Base-by-base conservation (phyloP, 371 early-diverging fungal species). In the Mucor lusitanicus region DNA sequence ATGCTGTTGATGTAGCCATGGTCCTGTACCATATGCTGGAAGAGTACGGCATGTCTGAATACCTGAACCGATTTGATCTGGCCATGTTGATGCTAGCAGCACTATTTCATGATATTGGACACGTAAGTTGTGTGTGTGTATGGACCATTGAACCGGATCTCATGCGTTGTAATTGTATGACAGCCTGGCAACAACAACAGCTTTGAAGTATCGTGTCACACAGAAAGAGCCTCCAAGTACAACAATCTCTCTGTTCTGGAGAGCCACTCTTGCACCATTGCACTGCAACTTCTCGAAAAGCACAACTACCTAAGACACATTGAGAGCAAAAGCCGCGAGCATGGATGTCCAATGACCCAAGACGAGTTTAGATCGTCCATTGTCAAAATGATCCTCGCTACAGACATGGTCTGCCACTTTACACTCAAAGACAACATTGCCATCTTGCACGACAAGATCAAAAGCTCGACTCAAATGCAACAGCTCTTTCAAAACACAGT, bases 141-240 rank as follows among this genome's bases (percentile, higher is more conserved):
- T 12, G 21, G n/a, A n/a, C n/a, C n/a, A n/a, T n/a, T n/a, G n/a
- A n/a, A n/a, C n/a, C n/a, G n/a, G n/a, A n/a, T n/a, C 33, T 33
- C 6, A 33, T 42, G 12, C 63, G 27, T 27, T 48, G 37, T n/a
- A n/a, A n/a, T 30, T 19, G 21, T 61, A 57, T 42, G 9, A 63
- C 82, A 92, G 93, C 95, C 96, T 7, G 97, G 97, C n/a, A 80
- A 88, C 40, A 95, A 95, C 82, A 97, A 97, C 69, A 81, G 90
- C 23, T 97, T 87, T 70, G 92, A 96, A 77, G 86, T 91, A 61
- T 91, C 94, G 69, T 87, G 93, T 19, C 76, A 90, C 48, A 92
- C 94, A 3, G 86, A 90, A n/a, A 72, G 91, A 12, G 91, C 93
- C 0, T 65, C 73, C 53, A 65, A 73, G 61, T 93, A 90, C 72